Percentiles rank a stretch among this genome's conserved stretches.
phyloP scores from a whole-genome alignment of 2,329 filamentous ascomycete genomes.

The Rutstroemia sp. region DNA sequence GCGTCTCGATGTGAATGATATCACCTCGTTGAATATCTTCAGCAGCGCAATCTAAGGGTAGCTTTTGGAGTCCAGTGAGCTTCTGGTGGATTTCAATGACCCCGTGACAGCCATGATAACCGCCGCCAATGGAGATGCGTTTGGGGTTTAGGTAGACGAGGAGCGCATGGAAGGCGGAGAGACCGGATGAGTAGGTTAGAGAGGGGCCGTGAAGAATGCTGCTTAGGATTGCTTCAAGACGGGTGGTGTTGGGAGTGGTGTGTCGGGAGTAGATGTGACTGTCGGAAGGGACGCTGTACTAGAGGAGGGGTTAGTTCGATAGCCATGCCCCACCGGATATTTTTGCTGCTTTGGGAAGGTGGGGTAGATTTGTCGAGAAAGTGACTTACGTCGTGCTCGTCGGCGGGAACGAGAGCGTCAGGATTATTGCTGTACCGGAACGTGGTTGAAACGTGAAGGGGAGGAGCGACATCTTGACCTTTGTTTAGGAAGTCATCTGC shows the following conservation, averaged over 20 bases:
- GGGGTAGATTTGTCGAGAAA: neutral
- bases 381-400: conserved; percentile 48
- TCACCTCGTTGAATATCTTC: conserved; percentile 68
- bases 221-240: conserved; percentile 76
- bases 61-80: conserved; percentile 65
- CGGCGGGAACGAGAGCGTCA: conserved; percentile 47
- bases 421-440: conserved; percentile 75
- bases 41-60: conserved; percentile 62
- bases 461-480: conserved; percentile 75
- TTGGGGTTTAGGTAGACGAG: conserved; percentile 78
- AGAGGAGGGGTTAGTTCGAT: neutral
- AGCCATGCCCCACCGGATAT: conserved; percentile 14
- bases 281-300: conserved; percentile 40
- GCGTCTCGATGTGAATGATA: conserved; percentile 86
- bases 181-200: conserved; percentile 75
- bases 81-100: conserved; percentile 68
- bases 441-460: conserved; percentile 85
- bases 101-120: conserved; percentile 92
- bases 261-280: conserved; percentile 79
- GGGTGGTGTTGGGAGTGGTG: conserved; percentile 70
- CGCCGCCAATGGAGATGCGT: conserved; percentile 72
- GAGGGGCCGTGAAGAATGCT: conserved; percentile 62
- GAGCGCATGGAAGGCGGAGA: conserved; percentile 82
- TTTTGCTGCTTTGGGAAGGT: neutral
- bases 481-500: conserved; percentile 71